Conservation (phyloP, 2,329 filamentous ascomycete genomes). For the Fusarium paranaense region DNA sequence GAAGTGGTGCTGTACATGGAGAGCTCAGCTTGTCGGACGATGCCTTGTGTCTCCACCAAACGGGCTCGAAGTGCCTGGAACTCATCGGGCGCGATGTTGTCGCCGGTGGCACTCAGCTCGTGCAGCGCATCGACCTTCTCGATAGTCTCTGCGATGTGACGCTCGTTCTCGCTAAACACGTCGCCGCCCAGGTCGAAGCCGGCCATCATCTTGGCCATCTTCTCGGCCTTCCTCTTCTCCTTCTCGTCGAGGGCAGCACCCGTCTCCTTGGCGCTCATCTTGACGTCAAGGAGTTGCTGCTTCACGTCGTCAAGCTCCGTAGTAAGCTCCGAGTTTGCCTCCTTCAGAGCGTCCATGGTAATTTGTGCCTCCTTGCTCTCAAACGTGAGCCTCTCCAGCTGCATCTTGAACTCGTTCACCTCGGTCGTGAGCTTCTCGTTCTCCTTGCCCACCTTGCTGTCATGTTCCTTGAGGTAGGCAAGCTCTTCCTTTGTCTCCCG, state of each 20-base stretch:
- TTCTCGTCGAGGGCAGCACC: slow-evolving; percentile 93
- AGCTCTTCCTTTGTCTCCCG: slow-evolving; percentile 90
- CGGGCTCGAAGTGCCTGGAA: slow-evolving; percentile 80
- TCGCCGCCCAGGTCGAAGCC: slow-evolving; percentile 95
- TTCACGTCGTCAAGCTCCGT: slow-evolving; percentile 94
- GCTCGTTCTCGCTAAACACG: slow-evolving; percentile 93
- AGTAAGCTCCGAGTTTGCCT: slow-evolving; percentile 94
- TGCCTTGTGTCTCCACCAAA: slow-evolving; percentile 89
- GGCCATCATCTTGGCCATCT: slow-evolving; percentile 99
- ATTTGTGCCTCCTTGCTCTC: slow-evolving; percentile 97
- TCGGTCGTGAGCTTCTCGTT: slow-evolving; percentile 89
- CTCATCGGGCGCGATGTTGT: slow-evolving; percentile 84
- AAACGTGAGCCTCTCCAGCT: slow-evolving; percentile 93
- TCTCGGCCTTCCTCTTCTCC: slow-evolving; percentile 98
- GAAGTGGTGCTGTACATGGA: slow-evolving; percentile 79
- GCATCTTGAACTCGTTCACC: slow-evolving; percentile 95
- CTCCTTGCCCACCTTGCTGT: slow-evolving; percentile 84
- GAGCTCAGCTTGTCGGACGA: slow-evolving; percentile 92
- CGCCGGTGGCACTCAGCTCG: slow-evolving; percentile 80
- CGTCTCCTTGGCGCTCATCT: slow-evolving; percentile 96
- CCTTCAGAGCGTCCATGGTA: slow-evolving; percentile 97
- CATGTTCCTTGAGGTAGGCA: slow-evolving; percentile 84
- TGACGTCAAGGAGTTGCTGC: slow-evolving; percentile 93
- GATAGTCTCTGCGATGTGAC: slow-evolving; percentile 84
- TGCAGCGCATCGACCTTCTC: slow-evolving; percentile 83